A percentile compares a stretch with the other conserved stretches of the same genome.
Conservation (phyloP, 2,329 filamentous ascomycete species). For the Colletotrichum cuscutae region DNA sequence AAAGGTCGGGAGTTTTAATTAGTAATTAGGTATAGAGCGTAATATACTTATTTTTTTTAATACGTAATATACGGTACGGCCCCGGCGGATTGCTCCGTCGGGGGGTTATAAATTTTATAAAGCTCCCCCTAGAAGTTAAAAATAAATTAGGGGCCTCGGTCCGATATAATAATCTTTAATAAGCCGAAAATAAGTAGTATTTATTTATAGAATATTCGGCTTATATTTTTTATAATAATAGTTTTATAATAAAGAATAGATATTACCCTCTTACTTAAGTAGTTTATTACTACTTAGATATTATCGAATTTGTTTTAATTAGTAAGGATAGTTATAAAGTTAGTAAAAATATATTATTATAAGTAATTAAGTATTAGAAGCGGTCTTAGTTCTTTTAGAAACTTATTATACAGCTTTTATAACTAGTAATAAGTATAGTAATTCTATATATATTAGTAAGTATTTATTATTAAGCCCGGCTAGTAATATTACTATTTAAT, state of each 20-base stretch:
- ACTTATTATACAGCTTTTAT: rapidly evolving
- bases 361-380: rapidly evolving
- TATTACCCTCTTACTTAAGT: rapidly evolving
- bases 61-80: too few relatives aligned
- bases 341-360: rapidly evolving
- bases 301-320: too few relatives aligned
- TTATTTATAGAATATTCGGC: rapidly evolving
- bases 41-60: too few relatives aligned
- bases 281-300: rapidly evolving
- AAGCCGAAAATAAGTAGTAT: rapidly evolving
- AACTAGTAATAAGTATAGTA: rapidly evolving
- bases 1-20: too few relatives aligned
- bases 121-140: rapidly evolving
- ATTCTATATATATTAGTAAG: rapidly evolving
- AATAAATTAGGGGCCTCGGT: too few relatives aligned
- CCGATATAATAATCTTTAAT: rapidly evolving
- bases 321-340: too few relatives aligned
- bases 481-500: too few relatives aligned
- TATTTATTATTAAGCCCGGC: rapidly evolving
- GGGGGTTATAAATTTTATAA: rapidly evolving
- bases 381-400: rapidly evolving
- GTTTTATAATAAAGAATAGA: too few relatives aligned
- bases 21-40: too few relatives aligned
- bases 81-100: too few relatives aligned
- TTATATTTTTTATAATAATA: too few relatives aligned